Percentiles rank a stretch among this genome's conserved stretches.
Conservation (phyloP, 768 basidiomycete genomes). For the Infundibulicybe gibba region DNA sequence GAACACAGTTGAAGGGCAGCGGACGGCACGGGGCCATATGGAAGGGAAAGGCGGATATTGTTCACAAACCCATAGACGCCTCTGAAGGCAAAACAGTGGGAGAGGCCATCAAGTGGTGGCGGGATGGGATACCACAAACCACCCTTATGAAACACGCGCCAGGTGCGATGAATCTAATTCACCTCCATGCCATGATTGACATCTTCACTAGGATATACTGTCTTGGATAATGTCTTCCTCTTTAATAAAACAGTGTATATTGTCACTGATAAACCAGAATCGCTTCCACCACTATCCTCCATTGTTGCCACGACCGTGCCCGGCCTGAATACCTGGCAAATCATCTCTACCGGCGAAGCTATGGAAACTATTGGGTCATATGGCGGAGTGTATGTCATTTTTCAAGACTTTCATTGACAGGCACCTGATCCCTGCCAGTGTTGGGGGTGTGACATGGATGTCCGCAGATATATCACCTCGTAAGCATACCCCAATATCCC, state of each 20-base stretch:
- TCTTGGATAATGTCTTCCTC: slow-evolving; percentile 80
- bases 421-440: slow-evolving; percentile 25
- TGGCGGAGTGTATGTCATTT: slow-evolving; percentile 45
- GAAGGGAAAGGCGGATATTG: slow-evolving; percentile 29
- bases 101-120: slow-evolving; percentile 57
- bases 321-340: slow-evolving; percentile 51
- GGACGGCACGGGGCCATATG: slow-evolving; percentile 43
- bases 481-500: slow-evolving; percentile 24
- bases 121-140: slow-evolving; percentile 49
- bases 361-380: slow-evolving; percentile 42
- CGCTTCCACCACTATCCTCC: slow-evolving; percentile 53
- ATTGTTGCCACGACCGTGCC: slow-evolving; percentile 43
- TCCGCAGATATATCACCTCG: slow-evolving; percentile 49
- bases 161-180: slow-evolving; percentile 35
- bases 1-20: slow-evolving; percentile 36
- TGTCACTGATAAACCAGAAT: slow-evolving; percentile 60
- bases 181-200: not conserved
- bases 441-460: slow-evolving; percentile 71
- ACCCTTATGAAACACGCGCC: slow-evolving; percentile 60
- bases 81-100: slow-evolving; percentile 39
- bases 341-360: slow-evolving; percentile 51
- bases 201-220: slow-evolving; percentile 64
- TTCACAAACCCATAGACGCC: slow-evolving; percentile 16
- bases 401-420: not conserved
- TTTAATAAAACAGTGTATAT: slow-evolving; percentile 70